phyloP scores from a whole-genome alignment of 345 rosid species.

The Salix suchowensis region DNA sequence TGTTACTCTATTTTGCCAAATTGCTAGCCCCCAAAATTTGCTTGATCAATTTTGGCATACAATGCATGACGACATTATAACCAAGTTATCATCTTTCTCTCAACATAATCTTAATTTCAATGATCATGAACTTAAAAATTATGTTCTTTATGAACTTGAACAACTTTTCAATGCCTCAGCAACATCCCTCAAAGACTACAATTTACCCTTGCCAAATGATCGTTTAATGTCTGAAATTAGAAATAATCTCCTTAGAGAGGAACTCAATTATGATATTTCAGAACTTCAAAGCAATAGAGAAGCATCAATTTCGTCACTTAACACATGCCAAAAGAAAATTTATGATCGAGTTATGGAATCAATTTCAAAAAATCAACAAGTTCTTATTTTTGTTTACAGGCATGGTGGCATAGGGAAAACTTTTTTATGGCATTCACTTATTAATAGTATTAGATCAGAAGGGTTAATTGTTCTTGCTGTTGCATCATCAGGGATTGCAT shows the following conservation, averaged over 20 bases:
- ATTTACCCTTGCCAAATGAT: background rate
- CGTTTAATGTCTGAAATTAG: background rate
- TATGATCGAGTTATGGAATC: background rate
- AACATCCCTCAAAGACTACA: background rate
- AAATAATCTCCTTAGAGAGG: background rate
- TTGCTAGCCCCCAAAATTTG: background rate
- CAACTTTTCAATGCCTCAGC: background rate
- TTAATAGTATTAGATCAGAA: no score
- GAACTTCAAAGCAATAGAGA: background rate
- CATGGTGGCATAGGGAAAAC: no score
- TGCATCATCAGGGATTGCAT: no score
- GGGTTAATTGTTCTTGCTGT: no score
- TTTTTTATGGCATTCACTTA: no score
- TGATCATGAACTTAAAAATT: no score
- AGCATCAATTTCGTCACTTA: background rate
- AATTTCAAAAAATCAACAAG: background rate
- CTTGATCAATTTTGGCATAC: background rate
- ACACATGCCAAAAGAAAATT: background rate
- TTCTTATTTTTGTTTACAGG: no score
- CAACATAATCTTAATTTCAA: no score
- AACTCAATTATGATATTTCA: background rate
- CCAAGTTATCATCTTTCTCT: background rate
- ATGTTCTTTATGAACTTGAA: background rate
- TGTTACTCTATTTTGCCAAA: background rate
- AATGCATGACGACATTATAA: background rate